Percentiles rank a stretch among this genome's conserved stretches.
Evolutionary conservation across 371 early-diverging fungal genomes (phyloP).

Genomic region (Actinomucor elegans): DNA sequence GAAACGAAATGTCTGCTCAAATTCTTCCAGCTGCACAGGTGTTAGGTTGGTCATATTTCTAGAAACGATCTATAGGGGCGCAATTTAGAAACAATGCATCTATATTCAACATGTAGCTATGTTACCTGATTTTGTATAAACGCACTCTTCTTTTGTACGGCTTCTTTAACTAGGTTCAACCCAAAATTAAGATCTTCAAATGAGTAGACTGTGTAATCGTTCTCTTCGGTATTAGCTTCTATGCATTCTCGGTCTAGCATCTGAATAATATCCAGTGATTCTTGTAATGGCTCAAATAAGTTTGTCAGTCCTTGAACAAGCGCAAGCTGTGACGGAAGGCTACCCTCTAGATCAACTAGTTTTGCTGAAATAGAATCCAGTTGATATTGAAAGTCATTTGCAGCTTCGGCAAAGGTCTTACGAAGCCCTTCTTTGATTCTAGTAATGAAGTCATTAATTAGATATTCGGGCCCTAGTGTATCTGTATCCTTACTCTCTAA

Average conservation of each 20-base stretch:
- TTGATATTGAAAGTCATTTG: slow-evolving; percentile 72
- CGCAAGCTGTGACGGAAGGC: slow-evolving; percentile 72
- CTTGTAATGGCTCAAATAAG: slow-evolving; percentile 51
- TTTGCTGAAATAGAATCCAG: slow-evolving; percentile 68
- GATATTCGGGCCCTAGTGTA: too few relatives aligned
- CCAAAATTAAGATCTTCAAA: slow-evolving; percentile 89
- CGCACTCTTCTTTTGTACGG: slow-evolving; percentile 80
- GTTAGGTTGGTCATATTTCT: slow-evolving; percentile 90
- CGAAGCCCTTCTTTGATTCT: slow-evolving; percentile 79
- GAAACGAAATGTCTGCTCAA: slow-evolving; percentile 83
- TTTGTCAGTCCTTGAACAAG: slow-evolving; percentile 48
- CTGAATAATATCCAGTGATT: slow-evolving; percentile 57
- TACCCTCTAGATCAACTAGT: slow-evolving; percentile 71
- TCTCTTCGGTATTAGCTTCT: slow-evolving; percentile 90
- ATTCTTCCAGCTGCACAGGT: slow-evolving; percentile 91
- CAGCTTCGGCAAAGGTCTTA: slow-evolving; percentile 71
- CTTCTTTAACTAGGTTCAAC: slow-evolving; percentile 71
- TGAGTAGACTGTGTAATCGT: slow-evolving; percentile 89
- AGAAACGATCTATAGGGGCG: slow-evolving; percentile 64
- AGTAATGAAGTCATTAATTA: too few relatives aligned
- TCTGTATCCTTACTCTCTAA: slow-evolving; percentile 65
- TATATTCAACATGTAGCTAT: neutral
- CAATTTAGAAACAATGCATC: neutral
- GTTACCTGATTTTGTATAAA: slow-evolving; percentile 91
- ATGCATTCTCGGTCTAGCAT: slow-evolving; percentile 68